Evolutionary conservation across 768 basidiomycete species (phyloP), one percentile per base, ranked within the genome.

Genomic region (Panaeolus papilionaceus): DNA sequence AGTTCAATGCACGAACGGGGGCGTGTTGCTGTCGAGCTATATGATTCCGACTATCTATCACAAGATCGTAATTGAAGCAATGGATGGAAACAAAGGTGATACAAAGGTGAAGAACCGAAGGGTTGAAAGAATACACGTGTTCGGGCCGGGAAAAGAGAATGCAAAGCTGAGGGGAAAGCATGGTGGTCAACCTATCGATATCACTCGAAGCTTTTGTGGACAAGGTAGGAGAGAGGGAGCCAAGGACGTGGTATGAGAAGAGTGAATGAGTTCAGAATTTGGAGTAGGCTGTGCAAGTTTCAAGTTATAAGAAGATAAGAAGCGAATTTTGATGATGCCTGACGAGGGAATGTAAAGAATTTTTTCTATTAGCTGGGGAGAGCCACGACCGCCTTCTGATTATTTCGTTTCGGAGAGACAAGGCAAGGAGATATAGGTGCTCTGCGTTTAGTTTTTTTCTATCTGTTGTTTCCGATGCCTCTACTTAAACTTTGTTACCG

Each of bases 211-310:
- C n/a, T n/a, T n/a, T n/a, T n/a, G n/a, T n/a, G n/a, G n/a, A n/a
- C n/a, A n/a, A n/a, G n/a, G n/a, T n/a, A n/a, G n/a, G n/a, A n/a
- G n/a, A n/a, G n/a, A n/a, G n/a, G 45, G 72, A 71, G 28, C 76
- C 79, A n/a, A 75, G 75, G 65, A 75, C 77, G 7, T 89, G 87
- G 88, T 65, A 85, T 0, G 71, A 72, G 5, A 74, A 75, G 67
- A 75, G 82, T 61, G 84, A 86, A 23, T 80, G 80, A 7, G 70
- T 85, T 10, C 73, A 70, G 20, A 80, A 83, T 65, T 84, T 86
- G 81, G 73, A 82, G 68, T 79, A 76, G 71, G 76, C 86, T 40
- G 85, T 85, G 67, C 76, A 70, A 62, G 76, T 86, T 3, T n/a
- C n/a, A n/a, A n/a, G n/a, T n/a, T 86, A 87, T 74, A 77, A 74